Evolutionary conservation across 768 basidiomycete species (phyloP), one percentile per base, ranked within the genome.

Genomic region (Rhodocollybia butyracea): DNA sequence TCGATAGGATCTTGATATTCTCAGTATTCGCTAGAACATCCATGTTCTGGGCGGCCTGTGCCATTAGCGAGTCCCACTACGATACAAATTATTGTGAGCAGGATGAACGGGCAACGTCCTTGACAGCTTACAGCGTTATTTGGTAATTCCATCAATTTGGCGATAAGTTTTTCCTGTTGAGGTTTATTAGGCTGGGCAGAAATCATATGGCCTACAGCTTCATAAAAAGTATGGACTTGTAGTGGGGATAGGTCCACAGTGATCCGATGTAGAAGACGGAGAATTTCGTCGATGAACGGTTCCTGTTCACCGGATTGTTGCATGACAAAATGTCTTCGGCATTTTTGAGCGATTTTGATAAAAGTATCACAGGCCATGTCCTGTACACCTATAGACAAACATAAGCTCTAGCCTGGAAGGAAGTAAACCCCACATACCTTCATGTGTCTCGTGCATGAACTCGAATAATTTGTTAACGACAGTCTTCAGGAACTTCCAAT

Each of bases 301-400:
- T 99, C 97, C 52, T 85, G 84, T 71, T 99, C 97, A 57, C 94
- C 94, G 8, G 94, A 88, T 70, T 99, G 97, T 66, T 95, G 93
- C 89, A 98, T 94, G 57, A 99, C 94, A 64, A 99, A 99, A 71
- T 99, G 97, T 52, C 96, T 82, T 39, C 94, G 82, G 69, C 95
- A 98, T 71, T 98, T 99, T 70, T 99, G 97, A 22, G 97, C 94
- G 63, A 99, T 99, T 75, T 98, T 99, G 78, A 99, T 98, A 73
- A 99, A 99, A 0, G 97, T 99, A 69, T 99, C 97, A 73, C 97
- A 99, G 43, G 97, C 97, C 97, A 99, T 99, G 74, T 99, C 97
- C 70, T 99, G 97, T 11, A 99, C 97, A 76, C 95, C 93, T 91
- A 61, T 39, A 60, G n/a, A 29, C 36, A 19, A 31, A 47, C 2